A percentile compares a stretch with the other conserved stretches of the same genome.
phyloP scores from a whole-genome alignment of 2,329 filamentous ascomycete species.

The Corinectria fuckeliana region DNA sequence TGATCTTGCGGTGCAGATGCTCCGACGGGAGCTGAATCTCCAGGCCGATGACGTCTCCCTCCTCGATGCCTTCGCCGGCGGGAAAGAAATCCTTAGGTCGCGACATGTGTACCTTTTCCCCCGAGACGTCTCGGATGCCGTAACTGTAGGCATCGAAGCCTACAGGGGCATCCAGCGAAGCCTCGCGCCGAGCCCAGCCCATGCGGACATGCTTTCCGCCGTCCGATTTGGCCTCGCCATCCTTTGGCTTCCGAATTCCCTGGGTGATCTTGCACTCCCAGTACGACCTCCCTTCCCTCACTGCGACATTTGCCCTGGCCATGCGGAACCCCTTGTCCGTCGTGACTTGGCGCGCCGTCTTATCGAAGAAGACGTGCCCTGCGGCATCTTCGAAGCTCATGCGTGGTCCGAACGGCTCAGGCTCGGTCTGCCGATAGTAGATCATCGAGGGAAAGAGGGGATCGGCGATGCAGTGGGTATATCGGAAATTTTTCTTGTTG shows the following conservation, averaged over 20 bases:
- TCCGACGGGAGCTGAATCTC: slow-evolving; percentile 91
- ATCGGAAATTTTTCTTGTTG: slow-evolving; percentile 80
- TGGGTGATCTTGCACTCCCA: slow-evolving; percentile 91
- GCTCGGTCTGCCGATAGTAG: slow-evolving; percentile 89
- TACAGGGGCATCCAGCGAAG: slow-evolving; percentile 81
- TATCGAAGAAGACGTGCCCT: slow-evolving; percentile 82
- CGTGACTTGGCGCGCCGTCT: slow-evolving; percentile 76
- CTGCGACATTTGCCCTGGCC: slow-evolving; percentile 87
- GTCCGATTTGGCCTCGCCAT: slow-evolving; percentile 52
- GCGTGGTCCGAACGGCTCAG: slow-evolving; percentile 80
- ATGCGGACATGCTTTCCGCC: slow-evolving; percentile 75
- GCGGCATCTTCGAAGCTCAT: slow-evolving; percentile 94
- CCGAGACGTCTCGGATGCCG: slow-evolving; percentile 85
- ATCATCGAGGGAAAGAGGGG: slow-evolving; percentile 84
- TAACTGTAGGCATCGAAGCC: slow-evolving; percentile 95
- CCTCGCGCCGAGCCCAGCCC: slow-evolving; percentile 84
- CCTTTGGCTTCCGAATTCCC: slow-evolving; percentile 62
- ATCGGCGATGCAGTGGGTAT: slow-evolving; percentile 89
- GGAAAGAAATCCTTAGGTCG: slow-evolving; percentile 90
- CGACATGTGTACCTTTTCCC: slow-evolving; percentile 92
- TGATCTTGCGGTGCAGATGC: slow-evolving; percentile 84
- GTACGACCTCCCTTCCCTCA: slow-evolving; percentile 88
- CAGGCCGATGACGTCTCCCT: slow-evolving; percentile 93
- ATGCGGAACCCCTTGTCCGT: slow-evolving; percentile 94
- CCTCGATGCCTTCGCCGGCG: slow-evolving; percentile 77